Conservation (phyloP, 495 filamentous ascomycete genomes). For the Beverwykella pulmonaria region DNA sequence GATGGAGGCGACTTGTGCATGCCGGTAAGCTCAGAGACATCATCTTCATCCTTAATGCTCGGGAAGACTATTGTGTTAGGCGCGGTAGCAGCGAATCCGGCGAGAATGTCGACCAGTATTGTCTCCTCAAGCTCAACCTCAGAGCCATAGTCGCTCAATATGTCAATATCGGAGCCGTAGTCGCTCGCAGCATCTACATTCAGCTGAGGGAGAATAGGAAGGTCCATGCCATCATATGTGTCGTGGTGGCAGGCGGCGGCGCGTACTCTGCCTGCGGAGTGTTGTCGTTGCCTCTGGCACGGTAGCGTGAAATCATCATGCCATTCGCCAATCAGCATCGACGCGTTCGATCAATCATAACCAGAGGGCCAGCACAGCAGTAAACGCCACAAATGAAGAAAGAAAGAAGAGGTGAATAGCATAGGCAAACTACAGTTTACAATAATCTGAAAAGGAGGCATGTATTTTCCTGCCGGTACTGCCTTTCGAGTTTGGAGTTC, state of each 20-base stretch:
- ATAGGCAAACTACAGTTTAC: too few relatives aligned
- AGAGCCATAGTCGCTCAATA: constrained; percentile 46
- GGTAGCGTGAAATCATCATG: background rate
- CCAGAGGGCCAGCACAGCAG: too few relatives aligned
- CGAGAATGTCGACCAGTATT: constrained; percentile 35
- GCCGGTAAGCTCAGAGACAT: background rate
- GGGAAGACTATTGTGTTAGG: constrained; percentile 12
- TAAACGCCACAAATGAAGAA: too few relatives aligned
- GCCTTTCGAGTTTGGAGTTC: too few relatives aligned
- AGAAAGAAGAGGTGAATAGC: too few relatives aligned
- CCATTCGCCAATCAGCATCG: background rate
- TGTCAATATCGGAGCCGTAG: constrained; percentile 29
- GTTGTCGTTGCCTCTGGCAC: background rate
- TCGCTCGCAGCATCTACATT: constrained; percentile 4
- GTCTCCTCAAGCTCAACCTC: constrained; percentile 44
- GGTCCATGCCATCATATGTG: constrained; percentile 22
- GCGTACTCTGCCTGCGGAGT: background rate
- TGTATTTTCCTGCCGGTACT: too few relatives aligned
- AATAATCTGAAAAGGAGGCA: too few relatives aligned
- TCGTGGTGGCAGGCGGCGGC: background rate
- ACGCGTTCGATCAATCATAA: background rate
- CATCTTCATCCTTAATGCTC: constrained; percentile 6
- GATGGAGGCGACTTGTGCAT: constrained; percentile 6
- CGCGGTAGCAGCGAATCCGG: constrained; percentile 29
- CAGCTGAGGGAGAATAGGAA: background rate